Conservation (phyloP, 1,284 basidiomycete species). For the Neolentinus lepideus region DNA sequence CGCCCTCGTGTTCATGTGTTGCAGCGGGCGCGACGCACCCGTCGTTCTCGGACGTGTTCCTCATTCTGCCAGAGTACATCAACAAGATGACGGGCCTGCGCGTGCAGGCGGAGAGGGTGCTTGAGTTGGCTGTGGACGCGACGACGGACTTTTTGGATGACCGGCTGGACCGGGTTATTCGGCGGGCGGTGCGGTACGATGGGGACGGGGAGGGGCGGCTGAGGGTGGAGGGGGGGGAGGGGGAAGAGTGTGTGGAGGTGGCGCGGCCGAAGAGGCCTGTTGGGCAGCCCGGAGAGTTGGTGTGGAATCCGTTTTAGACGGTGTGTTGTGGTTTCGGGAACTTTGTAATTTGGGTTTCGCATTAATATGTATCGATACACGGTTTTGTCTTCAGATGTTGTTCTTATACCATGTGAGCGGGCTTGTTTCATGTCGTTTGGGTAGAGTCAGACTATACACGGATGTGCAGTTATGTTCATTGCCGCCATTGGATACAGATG, state of each 20-base stretch:
- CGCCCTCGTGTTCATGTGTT: not conserved
- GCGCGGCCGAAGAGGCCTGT: not conserved
- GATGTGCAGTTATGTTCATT: no score
- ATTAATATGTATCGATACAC: not conserved
- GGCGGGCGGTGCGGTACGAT: not conserved
- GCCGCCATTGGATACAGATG: no score
- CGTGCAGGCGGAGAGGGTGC: conserved; percentile 11
- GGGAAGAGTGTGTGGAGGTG: not conserved
- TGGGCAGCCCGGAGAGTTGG: not conserved
- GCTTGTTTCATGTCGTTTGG: no score
- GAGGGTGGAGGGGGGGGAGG: not conserved
- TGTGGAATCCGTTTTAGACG: not conserved
- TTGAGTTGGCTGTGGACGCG: conserved; percentile 11
- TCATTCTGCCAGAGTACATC: conserved; percentile 52
- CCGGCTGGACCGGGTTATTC: not conserved
- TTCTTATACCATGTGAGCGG: no score
- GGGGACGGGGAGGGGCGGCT: not conserved
- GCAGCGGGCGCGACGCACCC: conserved; percentile 58
- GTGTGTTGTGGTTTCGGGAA: not conserved
- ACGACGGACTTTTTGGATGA: conserved; percentile 9
- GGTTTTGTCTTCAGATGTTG: no score
- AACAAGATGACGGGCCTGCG: conserved; percentile 20
- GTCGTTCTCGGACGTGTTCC: conserved; percentile 57
- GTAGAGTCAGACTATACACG: no score
- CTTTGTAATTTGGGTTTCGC: not conserved